Evolutionary conservation across 805 yeast genomes (phyloP).

Genomic region (Saturnispora mendoncae): DNA sequence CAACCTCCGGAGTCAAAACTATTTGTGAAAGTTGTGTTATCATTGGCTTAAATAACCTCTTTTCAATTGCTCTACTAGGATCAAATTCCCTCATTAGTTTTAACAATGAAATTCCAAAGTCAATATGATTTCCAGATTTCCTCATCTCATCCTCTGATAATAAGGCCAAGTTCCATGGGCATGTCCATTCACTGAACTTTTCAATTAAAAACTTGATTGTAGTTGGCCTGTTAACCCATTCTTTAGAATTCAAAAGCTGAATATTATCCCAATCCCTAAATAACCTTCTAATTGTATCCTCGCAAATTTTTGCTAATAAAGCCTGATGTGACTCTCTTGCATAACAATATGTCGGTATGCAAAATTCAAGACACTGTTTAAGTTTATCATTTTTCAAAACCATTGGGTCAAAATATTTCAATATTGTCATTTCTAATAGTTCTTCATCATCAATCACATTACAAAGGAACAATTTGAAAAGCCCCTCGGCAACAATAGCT

Average conservation of each 20-base stretch:
- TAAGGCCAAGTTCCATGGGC: slow-evolving; percentile 58
- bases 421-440: slow-evolving; percentile 58
- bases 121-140: slow-evolving; percentile 44
- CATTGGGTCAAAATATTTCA: slow-evolving; percentile 67
- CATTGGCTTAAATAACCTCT: slow-evolving; percentile 44
- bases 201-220: slow-evolving; percentile 50
- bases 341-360: slow-evolving; percentile 80
- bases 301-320: slow-evolving; percentile 51
- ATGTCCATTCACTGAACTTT: slow-evolving; percentile 78
- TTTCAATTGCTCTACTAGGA: slow-evolving; percentile 41
- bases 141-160: slow-evolving; percentile 33
- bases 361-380: slow-evolving; percentile 73
- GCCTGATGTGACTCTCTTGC: slow-evolving; percentile 67
- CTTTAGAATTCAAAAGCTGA: slow-evolving; percentile 29
- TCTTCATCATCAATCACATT: slow-evolving; percentile 66
- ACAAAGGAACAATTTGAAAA: slow-evolving; percentile 73
- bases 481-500: slow-evolving; percentile 75
- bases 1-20: slow-evolving; percentile 28
- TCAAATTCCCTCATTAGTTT: slow-evolving; percentile 39
- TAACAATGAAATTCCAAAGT: slow-evolving; percentile 47
- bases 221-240: slow-evolving; percentile 21
- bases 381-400: slow-evolving; percentile 56
- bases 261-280: slow-evolving; percentile 34
- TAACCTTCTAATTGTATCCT: slow-evolving; percentile 56
- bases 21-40: slow-evolving; percentile 44